phyloP scores from a whole-genome alignment of 306 rosid species.

The Begonia loranthoides region DNA sequence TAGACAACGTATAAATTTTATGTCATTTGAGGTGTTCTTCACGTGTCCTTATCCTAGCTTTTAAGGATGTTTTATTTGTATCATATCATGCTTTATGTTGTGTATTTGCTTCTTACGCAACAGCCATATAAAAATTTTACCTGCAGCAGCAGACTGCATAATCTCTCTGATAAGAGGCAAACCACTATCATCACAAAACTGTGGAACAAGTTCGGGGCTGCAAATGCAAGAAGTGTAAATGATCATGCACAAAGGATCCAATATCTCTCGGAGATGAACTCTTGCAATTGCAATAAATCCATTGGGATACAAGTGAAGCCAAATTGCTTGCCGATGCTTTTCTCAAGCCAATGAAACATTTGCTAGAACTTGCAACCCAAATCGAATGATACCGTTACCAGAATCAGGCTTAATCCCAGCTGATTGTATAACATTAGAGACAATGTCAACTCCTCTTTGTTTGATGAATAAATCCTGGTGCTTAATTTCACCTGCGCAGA shows the following conservation, averaged over 20 bases:
- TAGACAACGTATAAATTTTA: too few relatives aligned
- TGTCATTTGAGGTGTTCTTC: too few relatives aligned
- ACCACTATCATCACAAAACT: conserved; percentile 30
- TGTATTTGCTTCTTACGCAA: too few relatives aligned
- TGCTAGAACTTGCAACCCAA: conserved; percentile 63
- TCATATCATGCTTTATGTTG: too few relatives aligned
- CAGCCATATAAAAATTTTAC: conserved; percentile 12
- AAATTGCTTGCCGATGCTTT: conserved; percentile 35
- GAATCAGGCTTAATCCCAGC: conserved; percentile 17
- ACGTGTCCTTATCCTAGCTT: too few relatives aligned
- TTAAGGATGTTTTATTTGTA: too few relatives aligned
- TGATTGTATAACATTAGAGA: conserved; percentile 27
- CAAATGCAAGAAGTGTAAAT: conserved; percentile 41
- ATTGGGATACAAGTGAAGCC: conserved; percentile 31
- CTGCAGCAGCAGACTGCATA: conserved; percentile 39
- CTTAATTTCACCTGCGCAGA: conserved; percentile 47
- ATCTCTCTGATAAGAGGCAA: conserved; percentile 28
- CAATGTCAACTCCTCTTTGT: conserved; percentile 25
- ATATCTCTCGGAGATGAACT: conserved; percentile 25
- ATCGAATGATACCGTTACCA: conserved; percentile 23
- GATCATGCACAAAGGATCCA: conserved; percentile 61
- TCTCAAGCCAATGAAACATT: conserved; percentile 63
- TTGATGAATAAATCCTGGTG: conserved; percentile 44
- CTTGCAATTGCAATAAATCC: conserved; percentile 36
- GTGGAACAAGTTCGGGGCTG: conserved; percentile 21